Conservation (phyloP, 345 rosid species). For the Murraya koenigii region DNA sequence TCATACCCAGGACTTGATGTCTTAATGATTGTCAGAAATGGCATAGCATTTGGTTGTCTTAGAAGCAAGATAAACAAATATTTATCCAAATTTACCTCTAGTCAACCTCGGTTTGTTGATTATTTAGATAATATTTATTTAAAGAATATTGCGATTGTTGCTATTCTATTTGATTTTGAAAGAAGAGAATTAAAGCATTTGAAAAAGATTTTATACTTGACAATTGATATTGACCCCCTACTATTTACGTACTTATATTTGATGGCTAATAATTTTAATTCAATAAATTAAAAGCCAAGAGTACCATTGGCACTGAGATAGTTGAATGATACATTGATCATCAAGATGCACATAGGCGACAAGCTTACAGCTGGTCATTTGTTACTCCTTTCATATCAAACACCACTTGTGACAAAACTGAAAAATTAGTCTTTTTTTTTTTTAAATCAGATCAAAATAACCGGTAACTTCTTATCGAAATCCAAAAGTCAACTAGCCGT, state of each 20-base stretch:
- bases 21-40: conserved; percentile 15
- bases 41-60: not conserved
- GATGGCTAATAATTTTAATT: too few species aligned
- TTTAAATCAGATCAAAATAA: conserved; percentile 3
- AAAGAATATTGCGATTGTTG: not conserved
- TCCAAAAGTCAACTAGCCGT: not conserved
- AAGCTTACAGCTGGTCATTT: not conserved
- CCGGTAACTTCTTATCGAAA: not conserved
- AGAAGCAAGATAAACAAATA: not conserved
- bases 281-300: too few species aligned
- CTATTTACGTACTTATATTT: too few species aligned
- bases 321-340: not conserved
- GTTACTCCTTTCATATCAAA: not conserved
- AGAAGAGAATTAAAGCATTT: too few species aligned
- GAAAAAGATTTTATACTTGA: too few species aligned
- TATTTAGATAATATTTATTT: too few species aligned
- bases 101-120: not conserved
- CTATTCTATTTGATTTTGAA: not conserved
- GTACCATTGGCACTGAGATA: not conserved
- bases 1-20: not conserved
- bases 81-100: not conserved
- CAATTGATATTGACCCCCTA: too few species aligned
- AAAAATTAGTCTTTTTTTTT: not conserved
- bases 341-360: not conserved
- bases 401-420: not conserved